Base-by-base conservation (phyloP, 345 rosid genomes). In the Bruguiera parviflora region DNA sequence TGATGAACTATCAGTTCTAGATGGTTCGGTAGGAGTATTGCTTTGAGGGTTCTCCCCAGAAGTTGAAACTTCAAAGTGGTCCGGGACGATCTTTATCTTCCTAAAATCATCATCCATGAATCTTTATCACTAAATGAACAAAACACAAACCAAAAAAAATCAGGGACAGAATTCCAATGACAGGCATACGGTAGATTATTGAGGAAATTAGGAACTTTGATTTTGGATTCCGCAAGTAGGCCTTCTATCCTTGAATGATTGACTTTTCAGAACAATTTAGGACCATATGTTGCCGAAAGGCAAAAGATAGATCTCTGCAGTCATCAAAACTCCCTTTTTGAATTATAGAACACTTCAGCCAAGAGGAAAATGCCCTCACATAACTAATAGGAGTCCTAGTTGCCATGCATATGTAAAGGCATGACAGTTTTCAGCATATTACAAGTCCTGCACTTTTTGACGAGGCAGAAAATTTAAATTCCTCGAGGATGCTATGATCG, bases 81-180 rank as follows among this genome's bases (percentile, higher is more conserved):
- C 89, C 11, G 79, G 80, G 67, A 89, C 76, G 72, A 90, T 81
- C 57, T 81, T 90, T 78, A 90, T 63, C 76, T 82, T 92, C 74
- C 80, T 84, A 74, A 76, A 80, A 78, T 76, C 65, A 83, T 83
- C 96, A 78, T 77, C 98, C 97, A 94, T 94, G 80, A 83, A 89
- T 80, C 78, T 64, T 33, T 52, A 46, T 63, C 43, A 43, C 68
- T 64, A 58, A 11, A 67, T 66, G n/a, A 68, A 56, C 32, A 73
- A 51, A 58, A 29, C 29, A 32, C 53, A 71, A 52, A 58, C 66
- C 66, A 62, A 19, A 28, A 56, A 22, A 55, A 18, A 55, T 62
- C 64, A 64, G 59, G 57, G 39, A 29, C 35, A 71, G 7, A 19
- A 25, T 27, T 24, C 32, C 55, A 66, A 46, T 2, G 4, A 63